Percentiles rank a stretch among this genome's conserved stretches.
Conservation (phyloP, 352 stramenopile species). For the Globisporangium echinulatum region DNA sequence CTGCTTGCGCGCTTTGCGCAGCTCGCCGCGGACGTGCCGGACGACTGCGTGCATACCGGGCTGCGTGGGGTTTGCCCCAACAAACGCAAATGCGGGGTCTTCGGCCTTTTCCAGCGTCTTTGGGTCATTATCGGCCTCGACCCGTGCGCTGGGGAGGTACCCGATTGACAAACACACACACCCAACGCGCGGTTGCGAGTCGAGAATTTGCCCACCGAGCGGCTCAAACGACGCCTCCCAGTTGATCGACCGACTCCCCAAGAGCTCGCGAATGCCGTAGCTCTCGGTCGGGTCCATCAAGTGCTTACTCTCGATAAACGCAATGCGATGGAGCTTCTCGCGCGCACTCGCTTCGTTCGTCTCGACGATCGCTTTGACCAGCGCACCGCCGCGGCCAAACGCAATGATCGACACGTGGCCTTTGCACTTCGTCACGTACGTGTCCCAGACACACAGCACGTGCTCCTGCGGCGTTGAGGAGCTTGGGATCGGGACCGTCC, state of each 20-base stretch:
- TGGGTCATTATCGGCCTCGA: constrained; percentile 57
- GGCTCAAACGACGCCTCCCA: constrained; percentile 84
- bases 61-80: constrained; percentile 67
- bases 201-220: constrained; percentile 78
- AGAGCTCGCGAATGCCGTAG: constrained; percentile 68
- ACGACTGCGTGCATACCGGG: constrained; percentile 84
- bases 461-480: constrained; percentile 82
- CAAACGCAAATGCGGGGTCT: constrained; percentile 77
- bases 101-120: constrained; percentile 76
- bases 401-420: constrained; percentile 83
- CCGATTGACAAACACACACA: constrained; percentile 83
- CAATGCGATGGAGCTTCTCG: constrained; percentile 77
- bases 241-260: constrained; percentile 83
- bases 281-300: constrained; percentile 79
- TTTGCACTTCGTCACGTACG: constrained; percentile 76
- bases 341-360: constrained; percentile 65
- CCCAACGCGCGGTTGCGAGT: constrained; percentile 79
- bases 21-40: constrained; percentile 60
- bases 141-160: constrained; percentile 50
- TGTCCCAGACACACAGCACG: constrained; percentile 84
- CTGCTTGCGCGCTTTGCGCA: constrained; percentile 34
- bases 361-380: constrained; percentile 83
- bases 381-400: constrained; percentile 68
- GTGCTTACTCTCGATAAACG: constrained; percentile 86
- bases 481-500: constrained; percentile 79